Evolutionary conservation across 768 basidiomycete species (phyloP).

Genomic region (Boletus huronensis): DNA sequence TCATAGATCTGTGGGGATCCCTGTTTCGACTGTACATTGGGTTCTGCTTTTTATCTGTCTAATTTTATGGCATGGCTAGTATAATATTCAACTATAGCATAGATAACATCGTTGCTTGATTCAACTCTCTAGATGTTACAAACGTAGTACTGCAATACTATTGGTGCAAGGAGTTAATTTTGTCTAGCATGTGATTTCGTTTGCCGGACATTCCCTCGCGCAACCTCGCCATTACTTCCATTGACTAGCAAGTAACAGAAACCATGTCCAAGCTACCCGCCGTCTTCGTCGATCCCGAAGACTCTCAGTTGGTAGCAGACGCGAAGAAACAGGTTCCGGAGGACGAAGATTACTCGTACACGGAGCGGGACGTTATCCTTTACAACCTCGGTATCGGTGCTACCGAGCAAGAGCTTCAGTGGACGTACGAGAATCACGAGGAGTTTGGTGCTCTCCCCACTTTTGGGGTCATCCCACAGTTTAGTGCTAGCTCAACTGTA

Average conservation of each 20-base stretch:
- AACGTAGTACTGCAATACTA: too few relatives aligned
- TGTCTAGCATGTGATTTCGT: background rate
- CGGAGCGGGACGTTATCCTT: slow-evolving; percentile 87
- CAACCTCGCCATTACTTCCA: background rate
- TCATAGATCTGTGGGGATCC: background rate
- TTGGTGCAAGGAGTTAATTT: background rate
- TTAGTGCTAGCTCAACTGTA: slow-evolving; percentile 63
- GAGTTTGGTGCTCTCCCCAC: slow-evolving; percentile 86
- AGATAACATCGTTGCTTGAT: background rate
- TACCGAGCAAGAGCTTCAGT: slow-evolving; percentile 86
- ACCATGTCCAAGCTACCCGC: slow-evolving; percentile 41
- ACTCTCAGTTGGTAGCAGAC: slow-evolving; percentile 75
- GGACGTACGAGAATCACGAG: slow-evolving; percentile 88
- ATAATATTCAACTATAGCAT: background rate
- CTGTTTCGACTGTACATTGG: background rate
- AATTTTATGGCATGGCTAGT: background rate
- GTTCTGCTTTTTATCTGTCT: background rate
- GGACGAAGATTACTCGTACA: slow-evolving; percentile 65
- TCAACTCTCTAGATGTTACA: too few relatives aligned
- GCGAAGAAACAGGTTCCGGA: slow-evolving; percentile 65
- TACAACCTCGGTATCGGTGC: slow-evolving; percentile 97
- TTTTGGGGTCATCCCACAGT: slow-evolving; percentile 94
- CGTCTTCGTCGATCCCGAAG: slow-evolving; percentile 72
- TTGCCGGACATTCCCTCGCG: background rate
- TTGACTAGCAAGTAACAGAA: background rate